Conservation (phyloP, 2,329 filamentous ascomycete genomes). For the Arthrobotrys sphaeroides region DNA sequence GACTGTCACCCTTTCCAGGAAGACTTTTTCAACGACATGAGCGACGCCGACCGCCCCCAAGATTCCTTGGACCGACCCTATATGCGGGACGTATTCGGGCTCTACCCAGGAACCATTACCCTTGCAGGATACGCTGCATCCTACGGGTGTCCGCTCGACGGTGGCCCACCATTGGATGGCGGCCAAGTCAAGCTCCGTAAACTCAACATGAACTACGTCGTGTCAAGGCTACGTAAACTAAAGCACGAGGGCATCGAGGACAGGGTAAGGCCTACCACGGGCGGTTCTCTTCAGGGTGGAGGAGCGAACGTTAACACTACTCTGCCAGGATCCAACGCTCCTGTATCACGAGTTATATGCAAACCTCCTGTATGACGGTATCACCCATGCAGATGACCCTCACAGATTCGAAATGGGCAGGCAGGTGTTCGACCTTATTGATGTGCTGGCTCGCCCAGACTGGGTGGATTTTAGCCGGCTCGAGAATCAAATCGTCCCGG, state of each 20-base stretch:
- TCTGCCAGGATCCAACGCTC: conserved; percentile 51
- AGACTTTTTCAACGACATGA: conserved; percentile 58
- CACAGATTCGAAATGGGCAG: conserved; percentile 69
- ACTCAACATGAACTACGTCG: conserved; percentile 60
- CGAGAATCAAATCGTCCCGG: conserved; percentile 77
- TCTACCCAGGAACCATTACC: conserved; percentile 74
- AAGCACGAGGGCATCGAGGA: conserved; percentile 62
- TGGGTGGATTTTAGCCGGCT: conserved; percentile 79
- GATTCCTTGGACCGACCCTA: conserved; percentile 79
- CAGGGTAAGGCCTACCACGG: conserved; percentile 59
- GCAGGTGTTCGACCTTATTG: conserved; percentile 77
- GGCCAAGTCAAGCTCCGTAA: conserved; percentile 66
- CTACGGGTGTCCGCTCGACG: conserved; percentile 63
- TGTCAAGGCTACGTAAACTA: conserved; percentile 63
- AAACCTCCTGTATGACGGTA: conserved; percentile 74
- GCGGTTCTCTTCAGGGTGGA: neutral
- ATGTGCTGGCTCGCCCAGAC: conserved; percentile 72
- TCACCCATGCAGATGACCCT: conserved; percentile 70
- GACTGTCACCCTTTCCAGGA: conserved; percentile 57
- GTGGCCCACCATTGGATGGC: conserved; percentile 67
- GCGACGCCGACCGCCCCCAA: conserved; percentile 66
- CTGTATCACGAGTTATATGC: conserved; percentile 72
- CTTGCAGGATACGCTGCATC: conserved; percentile 74
- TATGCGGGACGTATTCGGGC: conserved; percentile 73
- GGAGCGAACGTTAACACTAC: neutral